Evolutionary conservation across 2,329 filamentous ascomycete genomes (phyloP).

Genomic region (Emergomyces orientalis): DNA sequence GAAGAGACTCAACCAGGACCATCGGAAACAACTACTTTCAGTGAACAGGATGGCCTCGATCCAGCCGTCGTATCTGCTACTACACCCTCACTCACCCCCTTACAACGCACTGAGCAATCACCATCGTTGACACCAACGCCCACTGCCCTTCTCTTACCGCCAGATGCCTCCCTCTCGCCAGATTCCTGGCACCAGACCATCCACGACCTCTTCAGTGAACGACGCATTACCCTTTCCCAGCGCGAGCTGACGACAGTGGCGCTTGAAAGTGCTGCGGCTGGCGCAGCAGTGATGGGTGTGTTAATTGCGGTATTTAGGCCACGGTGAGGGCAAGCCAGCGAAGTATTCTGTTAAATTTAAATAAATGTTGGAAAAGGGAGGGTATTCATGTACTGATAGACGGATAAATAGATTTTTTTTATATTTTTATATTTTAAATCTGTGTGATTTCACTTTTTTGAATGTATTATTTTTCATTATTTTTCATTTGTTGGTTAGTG

Average conservation of each 20-base stretch:
- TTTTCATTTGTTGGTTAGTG: no score
- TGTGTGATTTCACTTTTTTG: no score
- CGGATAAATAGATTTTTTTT: no score
- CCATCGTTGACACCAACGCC: conserved; percentile 16
- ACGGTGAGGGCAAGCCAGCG: conserved; percentile 32
- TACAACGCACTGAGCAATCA: conserved; percentile 4
- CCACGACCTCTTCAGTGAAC: conserved; percentile 57
- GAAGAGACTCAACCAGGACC: conserved; percentile 4
- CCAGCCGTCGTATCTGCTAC: background rate
- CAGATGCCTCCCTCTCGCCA: conserved; percentile 23
- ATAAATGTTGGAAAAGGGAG: no score
- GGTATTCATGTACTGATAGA: no score
- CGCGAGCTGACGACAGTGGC: conserved; percentile 61
- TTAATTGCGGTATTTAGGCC: conserved; percentile 44
- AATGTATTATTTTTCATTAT: no score
- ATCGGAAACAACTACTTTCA: background rate
- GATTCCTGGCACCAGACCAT: conserved; percentile 43
- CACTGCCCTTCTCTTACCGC: conserved; percentile 21
- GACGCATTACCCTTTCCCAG: conserved; percentile 54
- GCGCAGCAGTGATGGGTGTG: conserved; percentile 51
- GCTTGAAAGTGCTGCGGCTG: conserved; percentile 56
- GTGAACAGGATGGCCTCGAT: background rate
- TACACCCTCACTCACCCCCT: conserved; percentile 3
- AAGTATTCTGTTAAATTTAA: no score
- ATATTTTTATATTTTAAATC: no score